Evolutionary conservation across 2,329 filamentous ascomycete genomes (phyloP).

Genomic region (Ophiostoma quercus): DNA sequence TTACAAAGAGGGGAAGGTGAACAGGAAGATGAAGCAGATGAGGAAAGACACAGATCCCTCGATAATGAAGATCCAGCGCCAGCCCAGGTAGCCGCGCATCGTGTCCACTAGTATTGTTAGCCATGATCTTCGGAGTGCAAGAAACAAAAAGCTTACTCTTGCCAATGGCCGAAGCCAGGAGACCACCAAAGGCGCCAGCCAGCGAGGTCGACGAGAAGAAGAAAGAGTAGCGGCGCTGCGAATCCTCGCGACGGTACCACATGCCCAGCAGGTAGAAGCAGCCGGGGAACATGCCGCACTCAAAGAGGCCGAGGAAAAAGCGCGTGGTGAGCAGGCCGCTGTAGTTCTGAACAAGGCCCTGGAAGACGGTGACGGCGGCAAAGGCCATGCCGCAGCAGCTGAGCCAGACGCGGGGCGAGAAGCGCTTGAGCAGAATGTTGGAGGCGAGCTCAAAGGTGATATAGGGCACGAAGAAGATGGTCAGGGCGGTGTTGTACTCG

Average conservation of each 20-base stretch:
- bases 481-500: slow-evolving; percentile 63
- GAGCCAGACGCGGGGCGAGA: slow-evolving; percentile 66
- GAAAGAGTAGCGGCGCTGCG: slow-evolving; percentile 86
- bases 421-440: slow-evolving; percentile 64
- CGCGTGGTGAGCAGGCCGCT: slow-evolving; percentile 35
- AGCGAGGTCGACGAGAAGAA: slow-evolving; percentile 83
- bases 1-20: slow-evolving; percentile 64
- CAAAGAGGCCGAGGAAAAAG: slow-evolving; percentile 39
- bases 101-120: slow-evolving; percentile 52
- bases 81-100: slow-evolving; percentile 61
- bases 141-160: slow-evolving; percentile 47
- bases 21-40: slow-evolving; percentile 59
- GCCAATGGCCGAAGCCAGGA: slow-evolving; percentile 81
- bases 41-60: slow-evolving; percentile 63
- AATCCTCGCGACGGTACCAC: slow-evolving; percentile 85
- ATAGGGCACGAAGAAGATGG: slow-evolving; percentile 79
- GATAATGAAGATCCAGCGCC: slow-evolving; percentile 80
- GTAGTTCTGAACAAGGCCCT: slow-evolving; percentile 35
- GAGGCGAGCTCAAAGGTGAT: slow-evolving; percentile 66
- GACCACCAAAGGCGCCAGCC: slow-evolving; percentile 77
- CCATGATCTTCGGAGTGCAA: not conserved
- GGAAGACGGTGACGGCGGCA: slow-evolving; percentile 30
- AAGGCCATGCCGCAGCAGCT: slow-evolving; percentile 76
- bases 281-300: slow-evolving; percentile 68
- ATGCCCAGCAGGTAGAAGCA: slow-evolving; percentile 73